Evolutionary conservation across 495 filamentous ascomycete species (phyloP), one percentile per base, ranked within the genome.

Genomic region (Penicillium paxilli): DNA sequence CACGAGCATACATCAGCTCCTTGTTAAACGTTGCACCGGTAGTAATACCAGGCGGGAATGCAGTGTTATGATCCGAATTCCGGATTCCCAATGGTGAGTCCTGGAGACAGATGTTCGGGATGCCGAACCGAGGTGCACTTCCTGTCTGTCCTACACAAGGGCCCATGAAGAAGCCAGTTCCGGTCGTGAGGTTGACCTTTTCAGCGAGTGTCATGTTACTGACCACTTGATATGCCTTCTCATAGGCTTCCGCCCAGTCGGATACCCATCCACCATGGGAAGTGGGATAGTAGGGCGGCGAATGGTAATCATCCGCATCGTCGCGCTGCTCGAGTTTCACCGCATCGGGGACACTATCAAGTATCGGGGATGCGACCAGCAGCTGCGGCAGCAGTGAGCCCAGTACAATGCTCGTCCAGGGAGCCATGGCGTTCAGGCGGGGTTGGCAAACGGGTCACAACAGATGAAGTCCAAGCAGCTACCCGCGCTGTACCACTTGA

Each of bases 171-270:
- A 68, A 67, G 0, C 73, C 73, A 7, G 73, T 77, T 45, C 93
- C 93, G 2, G 92, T 96, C 0, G 93, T 96, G 37, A 98, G 66
- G 67, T 97, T 97, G 67, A 97, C 89, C 78, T 97, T 98, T 77
- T 98, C 93, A 14, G 88, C 75, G 44, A 98, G 75, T 0, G 92
- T 97, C 72, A 98, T 78, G 69, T 94, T 86, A 40, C 82, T 83
- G 41, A 98, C 93, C 46, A 96, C 88, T 2, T 67, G 74, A 55
- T 82, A 81, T 1, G 93, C 93, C 65, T 93, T 90, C 20, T 68
- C 74, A 60, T 96, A 96, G 23, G 93, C 92, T 12, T 84, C 83
- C 28, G 80, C 75, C 93, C 93, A 97, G 47, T 84, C 84, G 46
- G 80, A 79, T 0, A 73, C 40, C 66, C 79, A 78, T 4, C 88